phyloP scores from a whole-genome alignment of 345 rosid species.

The Hirschfeldia incana region DNA sequence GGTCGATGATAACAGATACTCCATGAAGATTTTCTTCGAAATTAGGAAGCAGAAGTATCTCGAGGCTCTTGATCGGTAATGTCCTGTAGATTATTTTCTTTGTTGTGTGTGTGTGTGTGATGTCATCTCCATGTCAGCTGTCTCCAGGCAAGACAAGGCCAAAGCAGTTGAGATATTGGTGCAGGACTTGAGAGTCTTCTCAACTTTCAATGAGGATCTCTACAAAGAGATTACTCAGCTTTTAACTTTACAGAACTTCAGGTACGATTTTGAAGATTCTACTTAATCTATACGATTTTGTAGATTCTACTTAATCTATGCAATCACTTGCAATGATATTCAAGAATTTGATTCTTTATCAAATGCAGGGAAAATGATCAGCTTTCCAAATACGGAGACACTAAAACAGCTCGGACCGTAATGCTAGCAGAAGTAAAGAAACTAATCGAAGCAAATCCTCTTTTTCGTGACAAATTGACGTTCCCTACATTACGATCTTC shows the following conservation, averaged over 20 bases:
- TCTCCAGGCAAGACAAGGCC: slow-evolving; percentile 66
- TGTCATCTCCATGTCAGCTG: slow-evolving; percentile 4
- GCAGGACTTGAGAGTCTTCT: slow-evolving; percentile 71
- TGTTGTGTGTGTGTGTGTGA: no score
- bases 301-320: not conserved
- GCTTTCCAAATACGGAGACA: slow-evolving; percentile 83
- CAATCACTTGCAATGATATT: not conserved
- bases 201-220: slow-evolving; percentile 74
- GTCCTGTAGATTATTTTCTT: no score
- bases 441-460: slow-evolving; percentile 78
- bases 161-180: slow-evolving; percentile 84
- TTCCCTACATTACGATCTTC: slow-evolving; percentile 70
- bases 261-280: slow-evolving; percentile 42
- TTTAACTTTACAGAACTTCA: slow-evolving; percentile 74
- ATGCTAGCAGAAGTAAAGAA: slow-evolving; percentile 73
- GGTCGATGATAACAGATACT: slow-evolving; percentile 80
- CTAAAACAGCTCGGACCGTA: slow-evolving; percentile 67
- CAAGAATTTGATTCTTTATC: slow-evolving; percentile 2
- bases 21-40: slow-evolving; percentile 87
- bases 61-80: slow-evolving; percentile 77
- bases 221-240: slow-evolving; percentile 81
- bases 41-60: slow-evolving; percentile 90
- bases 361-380: slow-evolving; percentile 72
- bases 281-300: not conserved
- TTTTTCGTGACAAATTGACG: slow-evolving; percentile 71